Conservation (phyloP, 2,329 filamentous ascomycete genomes). For the Pestalotiopsis fici region DNA sequence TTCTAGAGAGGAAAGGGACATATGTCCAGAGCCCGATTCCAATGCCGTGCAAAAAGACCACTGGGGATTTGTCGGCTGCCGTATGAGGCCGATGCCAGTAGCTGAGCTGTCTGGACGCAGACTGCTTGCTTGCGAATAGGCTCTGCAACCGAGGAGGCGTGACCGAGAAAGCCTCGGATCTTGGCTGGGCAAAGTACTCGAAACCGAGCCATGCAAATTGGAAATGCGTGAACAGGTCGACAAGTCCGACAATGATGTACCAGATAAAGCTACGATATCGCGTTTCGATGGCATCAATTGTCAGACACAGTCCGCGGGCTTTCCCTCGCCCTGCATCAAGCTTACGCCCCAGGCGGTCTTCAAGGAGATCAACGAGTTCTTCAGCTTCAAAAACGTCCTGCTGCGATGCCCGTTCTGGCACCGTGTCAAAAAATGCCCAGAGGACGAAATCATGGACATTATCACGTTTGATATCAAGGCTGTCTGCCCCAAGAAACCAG, state of each 20-base stretch:
- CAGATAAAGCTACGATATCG: slow-evolving; percentile 64
- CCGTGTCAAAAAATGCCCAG: slow-evolving; percentile 66
- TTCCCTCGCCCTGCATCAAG: slow-evolving; percentile 57
- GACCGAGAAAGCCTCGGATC: slow-evolving; percentile 40
- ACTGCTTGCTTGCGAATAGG: slow-evolving; percentile 44
- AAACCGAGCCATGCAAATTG: slow-evolving; percentile 52
- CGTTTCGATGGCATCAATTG: slow-evolving; percentile 63
- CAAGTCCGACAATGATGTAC: slow-evolving; percentile 58
- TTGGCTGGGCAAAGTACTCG: slow-evolving; percentile 46
- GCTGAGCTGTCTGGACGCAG: slow-evolving; percentile 49
- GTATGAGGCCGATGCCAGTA: slow-evolving; percentile 70
- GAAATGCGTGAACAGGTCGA: slow-evolving; percentile 53
- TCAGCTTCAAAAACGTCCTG: slow-evolving; percentile 44
- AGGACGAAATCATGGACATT: slow-evolving; percentile 67
- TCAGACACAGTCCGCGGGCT: slow-evolving; percentile 61
- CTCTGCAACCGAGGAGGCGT: slow-evolving; percentile 61
- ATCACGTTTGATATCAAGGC: slow-evolving; percentile 62
- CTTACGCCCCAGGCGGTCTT: slow-evolving; percentile 50
- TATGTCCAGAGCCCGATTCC: slow-evolving; percentile 69
- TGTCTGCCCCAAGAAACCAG: slow-evolving; percentile 67
- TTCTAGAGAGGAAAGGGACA: slow-evolving; percentile 52
- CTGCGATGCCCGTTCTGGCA: slow-evolving; percentile 21
- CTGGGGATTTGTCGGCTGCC: slow-evolving; percentile 53
- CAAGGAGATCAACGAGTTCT: slow-evolving; percentile 50
- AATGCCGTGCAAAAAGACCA: slow-evolving; percentile 73